A percentile compares a stretch with the other conserved stretches of the same genome.
Evolutionary conservation across 2,329 filamentous ascomycete species (phyloP).

Genomic region (Ophiostoma perfectum): DNA sequence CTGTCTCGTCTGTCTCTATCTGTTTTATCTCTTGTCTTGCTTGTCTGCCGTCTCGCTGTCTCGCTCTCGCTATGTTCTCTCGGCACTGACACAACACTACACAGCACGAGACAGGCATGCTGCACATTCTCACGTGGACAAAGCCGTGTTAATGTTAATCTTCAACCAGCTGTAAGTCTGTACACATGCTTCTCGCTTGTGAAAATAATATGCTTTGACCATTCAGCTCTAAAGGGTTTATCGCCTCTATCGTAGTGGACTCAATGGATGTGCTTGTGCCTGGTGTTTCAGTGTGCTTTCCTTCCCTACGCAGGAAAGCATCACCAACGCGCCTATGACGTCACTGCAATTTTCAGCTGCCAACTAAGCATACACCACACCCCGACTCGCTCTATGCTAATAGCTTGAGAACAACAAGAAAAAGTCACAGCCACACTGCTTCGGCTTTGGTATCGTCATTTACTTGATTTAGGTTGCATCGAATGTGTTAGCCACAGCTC

Average conservation of each 20-base stretch:
- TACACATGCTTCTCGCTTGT: too few relatives aligned
- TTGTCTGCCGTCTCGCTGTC: background rate
- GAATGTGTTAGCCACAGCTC: background rate
- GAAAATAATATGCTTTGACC: too few relatives aligned
- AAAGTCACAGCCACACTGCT: background rate
- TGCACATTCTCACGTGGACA: background rate
- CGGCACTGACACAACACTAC: background rate
- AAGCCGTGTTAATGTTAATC: background rate
- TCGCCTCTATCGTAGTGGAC: too few relatives aligned
- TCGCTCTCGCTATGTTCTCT: background rate
- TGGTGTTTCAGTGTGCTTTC: too few relatives aligned
- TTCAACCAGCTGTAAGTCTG: too few relatives aligned
- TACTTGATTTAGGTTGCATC: background rate
- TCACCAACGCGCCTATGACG: background rate
- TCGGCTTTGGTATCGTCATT: background rate
- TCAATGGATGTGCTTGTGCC: too few relatives aligned
- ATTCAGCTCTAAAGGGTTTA: too few relatives aligned
- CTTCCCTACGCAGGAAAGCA: too few relatives aligned
- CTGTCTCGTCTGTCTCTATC: background rate
- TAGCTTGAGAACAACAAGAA: background rate
- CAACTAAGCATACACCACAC: background rate
- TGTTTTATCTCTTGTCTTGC: background rate
- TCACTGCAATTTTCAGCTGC: constrained; percentile 1
- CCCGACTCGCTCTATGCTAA: too few relatives aligned
- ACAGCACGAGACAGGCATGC: background rate